A percentile compares a stretch with the other conserved stretches of the same genome.
phyloP scores from a whole-genome alignment of 1,284 basidiomycete genomes.

The Amylostereum chailletii region DNA sequence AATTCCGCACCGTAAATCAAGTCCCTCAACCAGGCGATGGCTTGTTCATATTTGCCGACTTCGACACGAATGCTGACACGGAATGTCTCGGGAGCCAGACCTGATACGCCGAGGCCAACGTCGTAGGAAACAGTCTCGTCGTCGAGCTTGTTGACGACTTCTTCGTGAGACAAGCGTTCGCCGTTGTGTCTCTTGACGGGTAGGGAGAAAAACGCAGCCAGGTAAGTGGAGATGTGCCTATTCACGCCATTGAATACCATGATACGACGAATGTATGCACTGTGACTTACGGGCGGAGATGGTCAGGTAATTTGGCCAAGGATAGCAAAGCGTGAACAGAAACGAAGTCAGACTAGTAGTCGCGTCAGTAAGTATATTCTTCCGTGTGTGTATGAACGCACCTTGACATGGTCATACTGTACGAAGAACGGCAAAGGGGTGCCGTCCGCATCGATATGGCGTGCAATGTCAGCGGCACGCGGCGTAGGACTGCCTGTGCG shows the following conservation, averaged over 20 bases:
- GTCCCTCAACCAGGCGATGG: conserved; percentile 85
- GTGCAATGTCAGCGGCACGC: conserved; percentile 32
- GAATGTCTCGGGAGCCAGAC: conserved; percentile 68
- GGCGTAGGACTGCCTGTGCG: conserved; percentile 24
- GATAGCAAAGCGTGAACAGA: conserved; percentile 77
- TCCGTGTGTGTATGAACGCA: conserved; percentile 15
- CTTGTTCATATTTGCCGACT: conserved; percentile 69
- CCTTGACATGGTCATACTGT: conserved; percentile 85
- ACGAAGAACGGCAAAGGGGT: conserved; percentile 77
- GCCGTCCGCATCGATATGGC: conserved; percentile 68
- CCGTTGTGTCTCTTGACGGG: conserved; percentile 72
- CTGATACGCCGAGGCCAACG: conserved; percentile 61
- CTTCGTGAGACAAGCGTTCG: conserved; percentile 72
- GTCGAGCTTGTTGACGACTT: conserved; percentile 87
- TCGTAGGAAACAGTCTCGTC: conserved; percentile 89
- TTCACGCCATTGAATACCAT: conserved; percentile 1
- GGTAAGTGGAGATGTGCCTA: conserved; percentile 79
- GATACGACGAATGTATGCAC: not conserved
- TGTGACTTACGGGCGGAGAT: conserved; percentile 64
- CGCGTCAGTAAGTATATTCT: not conserved
- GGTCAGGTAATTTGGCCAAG: conserved; percentile 58
- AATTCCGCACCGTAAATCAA: conserved; percentile 81
- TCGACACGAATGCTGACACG: conserved; percentile 84
- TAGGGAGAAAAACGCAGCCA: conserved; percentile 84
- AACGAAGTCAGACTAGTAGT: conserved; percentile 76